A percentile compares a stretch with the other conserved stretches of the same genome.
phyloP scores from a whole-genome alignment of 2,329 filamentous ascomycete genomes.

The Orbilia oligospora region DNA sequence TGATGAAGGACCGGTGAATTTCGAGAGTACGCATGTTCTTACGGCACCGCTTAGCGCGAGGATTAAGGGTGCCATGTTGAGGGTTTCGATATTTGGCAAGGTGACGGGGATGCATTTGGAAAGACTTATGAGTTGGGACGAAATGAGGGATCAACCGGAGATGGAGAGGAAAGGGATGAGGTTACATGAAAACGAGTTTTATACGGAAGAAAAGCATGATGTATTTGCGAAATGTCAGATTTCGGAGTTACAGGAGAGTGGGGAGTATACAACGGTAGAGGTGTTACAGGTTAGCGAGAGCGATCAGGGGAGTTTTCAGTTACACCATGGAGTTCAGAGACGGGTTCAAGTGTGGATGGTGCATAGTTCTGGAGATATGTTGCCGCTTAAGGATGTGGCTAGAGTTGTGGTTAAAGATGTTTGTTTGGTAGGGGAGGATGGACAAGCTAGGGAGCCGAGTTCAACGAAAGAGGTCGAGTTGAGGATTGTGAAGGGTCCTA shows the following conservation, averaged over 20 bases:
- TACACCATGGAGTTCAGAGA: slow-evolving; percentile 93
- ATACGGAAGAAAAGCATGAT: slow-evolving; percentile 92
- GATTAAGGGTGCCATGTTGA: slow-evolving; percentile 77
- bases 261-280: slow-evolving; percentile 91
- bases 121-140: slow-evolving; percentile 97
- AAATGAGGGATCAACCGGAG: slow-evolving; percentile 86
- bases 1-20: slow-evolving; percentile 90
- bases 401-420: slow-evolving; percentile 84
- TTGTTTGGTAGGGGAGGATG: slow-evolving; percentile 84
- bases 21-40: slow-evolving; percentile 99
- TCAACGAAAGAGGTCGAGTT: slow-evolving; percentile 81
- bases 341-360: slow-evolving; percentile 89
- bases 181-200: slow-evolving; percentile 92
- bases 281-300: slow-evolving; percentile 87
- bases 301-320: slow-evolving; percentile 91
- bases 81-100: slow-evolving; percentile 91
- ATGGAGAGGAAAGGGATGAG: slow-evolving; percentile 74
- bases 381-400: slow-evolving; percentile 89
- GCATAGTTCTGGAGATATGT: slow-evolving; percentile 86
- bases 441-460: slow-evolving; percentile 85
- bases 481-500: slow-evolving; percentile 82
- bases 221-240: slow-evolving; percentile 89
- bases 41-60: slow-evolving; percentile 86
- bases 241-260: slow-evolving; percentile 89
- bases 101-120: slow-evolving; percentile 95